A percentile compares a stretch with the other conserved stretches of the same genome.
These are phyloP conservation scores for Zygosaccharomyces bailii DNA, from an alignment of 805 yeast species.

Conservation along the genomic window DNA sequence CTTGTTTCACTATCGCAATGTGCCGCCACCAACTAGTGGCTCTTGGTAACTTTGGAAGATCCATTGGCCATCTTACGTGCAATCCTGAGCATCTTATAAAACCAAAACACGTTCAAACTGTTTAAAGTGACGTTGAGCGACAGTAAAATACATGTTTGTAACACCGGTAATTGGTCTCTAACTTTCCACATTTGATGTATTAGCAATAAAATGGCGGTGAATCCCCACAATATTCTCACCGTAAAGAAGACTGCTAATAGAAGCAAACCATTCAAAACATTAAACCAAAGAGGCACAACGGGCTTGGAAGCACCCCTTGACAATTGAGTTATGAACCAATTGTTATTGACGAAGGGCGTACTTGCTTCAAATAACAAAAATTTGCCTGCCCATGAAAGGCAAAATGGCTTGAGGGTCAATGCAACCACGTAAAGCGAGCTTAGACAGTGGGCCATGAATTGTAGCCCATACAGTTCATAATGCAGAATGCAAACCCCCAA, in stretches of 20 bases:
- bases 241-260: constrained; percentile 68
- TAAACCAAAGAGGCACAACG: constrained; percentile 48
- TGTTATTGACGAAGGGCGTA: constrained; percentile 90
- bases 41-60: constrained; percentile 14
- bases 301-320: constrained; percentile 51
- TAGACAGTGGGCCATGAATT: constrained; percentile 78
- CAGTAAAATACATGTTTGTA: constrained; percentile 50
- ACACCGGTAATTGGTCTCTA: constrained; percentile 43
- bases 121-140: constrained; percentile 60
- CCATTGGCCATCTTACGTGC: constrained; percentile 53
- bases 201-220: constrained; percentile 58
- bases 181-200: constrained; percentile 46
- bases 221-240: constrained; percentile 85
- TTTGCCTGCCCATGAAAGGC: constrained; percentile 76
- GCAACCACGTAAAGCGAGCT: constrained; percentile 76
- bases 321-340: constrained; percentile 83
- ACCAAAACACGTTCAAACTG: constrained; percentile 77
- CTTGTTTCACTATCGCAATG: neutral
- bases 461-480: constrained; percentile 69
- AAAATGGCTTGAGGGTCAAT: constrained; percentile 63
- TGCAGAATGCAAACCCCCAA: constrained; percentile 60
- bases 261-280: constrained; percentile 65
- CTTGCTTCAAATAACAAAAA: constrained; percentile 84
- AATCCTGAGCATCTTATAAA: constrained; percentile 73
- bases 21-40: constrained; percentile 2